Conservation (phyloP, 2,329 filamentous ascomycete genomes). For the Epichloe gansuensis region DNA sequence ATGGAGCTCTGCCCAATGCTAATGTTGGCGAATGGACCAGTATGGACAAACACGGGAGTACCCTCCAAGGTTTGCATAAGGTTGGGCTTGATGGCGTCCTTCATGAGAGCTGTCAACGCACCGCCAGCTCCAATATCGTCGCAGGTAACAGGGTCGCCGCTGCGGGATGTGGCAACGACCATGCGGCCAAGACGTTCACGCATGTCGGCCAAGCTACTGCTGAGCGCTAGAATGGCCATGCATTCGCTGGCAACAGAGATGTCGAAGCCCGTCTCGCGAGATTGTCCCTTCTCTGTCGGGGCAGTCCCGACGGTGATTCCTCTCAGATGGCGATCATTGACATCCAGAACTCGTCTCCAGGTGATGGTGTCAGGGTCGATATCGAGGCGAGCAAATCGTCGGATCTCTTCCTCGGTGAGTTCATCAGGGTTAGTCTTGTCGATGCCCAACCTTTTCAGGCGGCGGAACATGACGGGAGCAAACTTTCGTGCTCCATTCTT, state of each 20-base stretch:
- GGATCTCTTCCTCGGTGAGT: constrained; percentile 79
- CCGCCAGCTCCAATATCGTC: constrained; percentile 91
- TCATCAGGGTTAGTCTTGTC: constrained; percentile 88
- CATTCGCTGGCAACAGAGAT: constrained; percentile 96
- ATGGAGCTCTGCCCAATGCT: constrained; percentile 94
- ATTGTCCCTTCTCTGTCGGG: constrained; percentile 78
- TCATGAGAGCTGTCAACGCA: constrained; percentile 88
- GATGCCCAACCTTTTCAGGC: constrained; percentile 90
- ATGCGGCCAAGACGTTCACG: constrained; percentile 86
- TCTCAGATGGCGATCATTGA: constrained; percentile 90
- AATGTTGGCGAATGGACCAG: constrained; percentile 96
- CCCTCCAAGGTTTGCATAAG: constrained; percentile 97
- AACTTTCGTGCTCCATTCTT: constrained; percentile 88
- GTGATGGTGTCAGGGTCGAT: constrained; percentile 96
- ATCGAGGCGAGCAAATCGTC: constrained; percentile 79
- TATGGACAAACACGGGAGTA: constrained; percentile 94
- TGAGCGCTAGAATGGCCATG: constrained; percentile 94
- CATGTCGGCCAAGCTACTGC: constrained; percentile 77
- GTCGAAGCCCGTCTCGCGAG: constrained; percentile 84
- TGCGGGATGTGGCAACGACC: constrained; percentile 80
- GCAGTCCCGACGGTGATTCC: constrained; percentile 82
- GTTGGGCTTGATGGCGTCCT: constrained; percentile 97
- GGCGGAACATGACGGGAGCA: constrained; percentile 79
- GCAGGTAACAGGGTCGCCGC: constrained; percentile 84
- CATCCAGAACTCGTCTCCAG: constrained; percentile 90